These are phyloP conservation scores for Claviceps monticola DNA, from an alignment of 2,329 filamentous ascomycete genomes.

Conservation along the genomic window DNA sequence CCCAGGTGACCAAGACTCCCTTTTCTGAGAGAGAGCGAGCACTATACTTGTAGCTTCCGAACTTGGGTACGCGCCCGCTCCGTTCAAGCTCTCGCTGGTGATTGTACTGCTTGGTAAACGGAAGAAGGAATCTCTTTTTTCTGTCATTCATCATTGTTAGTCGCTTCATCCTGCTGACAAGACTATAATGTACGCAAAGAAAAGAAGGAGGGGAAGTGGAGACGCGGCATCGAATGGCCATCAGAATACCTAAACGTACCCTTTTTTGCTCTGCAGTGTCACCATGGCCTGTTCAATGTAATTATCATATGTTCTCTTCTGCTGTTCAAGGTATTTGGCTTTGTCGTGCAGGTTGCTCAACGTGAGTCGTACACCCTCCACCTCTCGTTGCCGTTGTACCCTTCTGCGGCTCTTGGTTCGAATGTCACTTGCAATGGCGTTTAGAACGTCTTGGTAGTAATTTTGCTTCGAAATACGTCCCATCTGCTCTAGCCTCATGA, in stretches of 20 bases:
- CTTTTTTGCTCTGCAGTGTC: conserved; percentile 93
- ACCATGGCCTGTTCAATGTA: conserved; percentile 98
- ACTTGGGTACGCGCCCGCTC: conserved; percentile 86
- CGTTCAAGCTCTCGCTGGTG: conserved; percentile 92
- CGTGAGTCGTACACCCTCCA: conserved; percentile 71
- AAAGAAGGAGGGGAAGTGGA: background rate
- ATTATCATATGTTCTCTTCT: conserved; percentile 95
- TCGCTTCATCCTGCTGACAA: background rate
- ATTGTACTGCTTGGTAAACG: conserved; percentile 97
- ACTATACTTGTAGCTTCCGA: conserved; percentile 95
- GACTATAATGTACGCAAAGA: background rate
- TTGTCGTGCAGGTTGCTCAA: conserved; percentile 68
- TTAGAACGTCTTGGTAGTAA: conserved; percentile 93
- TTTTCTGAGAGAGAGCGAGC: conserved; percentile 81
- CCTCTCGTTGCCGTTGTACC: conserved; percentile 79
- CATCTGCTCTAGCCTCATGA: conserved; percentile 73
- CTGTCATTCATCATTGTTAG: conserved; percentile 22
- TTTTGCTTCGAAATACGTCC: conserved; percentile 84
- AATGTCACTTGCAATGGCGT: conserved; percentile 92
- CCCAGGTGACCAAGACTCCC: conserved; percentile 87
- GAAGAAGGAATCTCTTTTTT: conserved; percentile 85
- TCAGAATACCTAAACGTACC: conserved; percentile 34
- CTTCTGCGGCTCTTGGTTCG: conserved; percentile 89
- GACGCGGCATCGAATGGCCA: background rate
- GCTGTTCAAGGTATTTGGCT: conserved; percentile 82